These are phyloP conservation scores for Phytopythium sindhum DNA, from an alignment of 352 stramenopile species.

Conservation along the genomic window DNA sequence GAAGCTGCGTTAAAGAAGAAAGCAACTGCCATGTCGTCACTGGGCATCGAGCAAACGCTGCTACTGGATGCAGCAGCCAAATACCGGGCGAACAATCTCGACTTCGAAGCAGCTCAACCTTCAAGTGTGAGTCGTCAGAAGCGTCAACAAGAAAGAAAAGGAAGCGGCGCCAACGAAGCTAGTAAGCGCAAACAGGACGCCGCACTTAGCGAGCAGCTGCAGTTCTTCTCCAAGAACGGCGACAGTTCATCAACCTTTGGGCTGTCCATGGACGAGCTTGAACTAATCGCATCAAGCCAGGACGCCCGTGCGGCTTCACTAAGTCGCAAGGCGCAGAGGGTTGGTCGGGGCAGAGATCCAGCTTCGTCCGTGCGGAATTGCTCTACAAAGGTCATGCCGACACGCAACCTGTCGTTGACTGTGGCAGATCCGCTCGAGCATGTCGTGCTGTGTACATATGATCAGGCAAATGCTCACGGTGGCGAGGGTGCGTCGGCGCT, in stretches of 20 bases:
- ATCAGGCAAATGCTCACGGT: constrained; percentile 61
- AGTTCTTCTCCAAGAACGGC: constrained; percentile 6
- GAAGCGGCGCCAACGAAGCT: constrained; percentile 8
- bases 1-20: constrained; percentile 57
- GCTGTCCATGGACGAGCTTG: constrained; percentile 65
- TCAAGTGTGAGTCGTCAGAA: constrained; percentile 1
- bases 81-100: constrained; percentile 42
- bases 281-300: constrained; percentile 35
- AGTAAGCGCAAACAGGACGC: constrained; percentile 18
- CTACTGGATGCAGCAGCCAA: constrained; percentile 50
- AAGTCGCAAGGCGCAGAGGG: constrained; percentile 19
- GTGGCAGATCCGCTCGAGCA: constrained; percentile 44
- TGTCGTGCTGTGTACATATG: constrained; percentile 77
- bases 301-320: not conserved
- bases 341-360: constrained; percentile 8
- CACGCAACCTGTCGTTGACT: constrained; percentile 43
- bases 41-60: constrained; percentile 62
- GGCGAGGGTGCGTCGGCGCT: constrained; percentile 52
- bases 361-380: not conserved
- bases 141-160: constrained; percentile 16
- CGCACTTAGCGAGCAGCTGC: not conserved
- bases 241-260: constrained; percentile 49
- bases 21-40: constrained; percentile 25
- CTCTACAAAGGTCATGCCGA: not conserved
- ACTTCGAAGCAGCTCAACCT: constrained; percentile 20